A percentile compares a stretch with the other conserved stretches of the same genome.
Conservation (phyloP, 1,284 basidiomycete species). For the Sporisorium sorghi region DNA sequence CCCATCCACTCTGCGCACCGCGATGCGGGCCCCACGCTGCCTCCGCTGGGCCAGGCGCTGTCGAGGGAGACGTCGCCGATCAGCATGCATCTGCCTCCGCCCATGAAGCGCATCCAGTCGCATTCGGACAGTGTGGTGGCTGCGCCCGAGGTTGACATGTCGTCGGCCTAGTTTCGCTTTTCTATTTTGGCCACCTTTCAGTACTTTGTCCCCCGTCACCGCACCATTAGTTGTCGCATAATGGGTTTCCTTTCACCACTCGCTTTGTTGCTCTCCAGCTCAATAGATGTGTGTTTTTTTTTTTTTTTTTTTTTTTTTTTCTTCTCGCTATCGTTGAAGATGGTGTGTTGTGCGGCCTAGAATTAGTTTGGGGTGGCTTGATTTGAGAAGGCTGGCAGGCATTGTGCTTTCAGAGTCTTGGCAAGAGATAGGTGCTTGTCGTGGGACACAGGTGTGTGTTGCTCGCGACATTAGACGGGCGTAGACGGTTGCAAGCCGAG, state of each 20-base stretch:
- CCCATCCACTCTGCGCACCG: slow-evolving; percentile 46
- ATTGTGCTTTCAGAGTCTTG: too few species aligned
- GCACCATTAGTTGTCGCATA: neutral
- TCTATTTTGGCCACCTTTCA: neutral
- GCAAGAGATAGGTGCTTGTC: too few species aligned
- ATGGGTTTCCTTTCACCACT: neutral
- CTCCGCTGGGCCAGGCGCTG: slow-evolving; percentile 44
- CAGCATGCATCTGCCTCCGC: slow-evolving; percentile 50
- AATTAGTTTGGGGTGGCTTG: too few species aligned
- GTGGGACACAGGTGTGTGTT: too few species aligned
- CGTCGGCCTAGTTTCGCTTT: slow-evolving; percentile 18
- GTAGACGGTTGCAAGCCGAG: too few species aligned
- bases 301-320: too few species aligned
- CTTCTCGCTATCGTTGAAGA: too few species aligned
- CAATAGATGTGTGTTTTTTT: neutral
- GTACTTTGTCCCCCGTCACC: neutral
- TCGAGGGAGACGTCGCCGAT: slow-evolving; percentile 40
- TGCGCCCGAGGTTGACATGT: slow-evolving; percentile 47
- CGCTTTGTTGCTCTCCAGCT: neutral
- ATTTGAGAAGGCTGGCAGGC: too few species aligned
- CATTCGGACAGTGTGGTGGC: slow-evolving; percentile 20
- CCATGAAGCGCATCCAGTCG: slow-evolving; percentile 40
- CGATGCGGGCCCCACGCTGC: slow-evolving; percentile 37
- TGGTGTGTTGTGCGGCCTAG: too few species aligned
- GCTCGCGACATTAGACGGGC: too few species aligned